Evolutionary conservation across 2,329 filamentous ascomycete genomes (phyloP), one percentile per base, ranked within the genome.

Genomic region (Aspergillus hortae): DNA sequence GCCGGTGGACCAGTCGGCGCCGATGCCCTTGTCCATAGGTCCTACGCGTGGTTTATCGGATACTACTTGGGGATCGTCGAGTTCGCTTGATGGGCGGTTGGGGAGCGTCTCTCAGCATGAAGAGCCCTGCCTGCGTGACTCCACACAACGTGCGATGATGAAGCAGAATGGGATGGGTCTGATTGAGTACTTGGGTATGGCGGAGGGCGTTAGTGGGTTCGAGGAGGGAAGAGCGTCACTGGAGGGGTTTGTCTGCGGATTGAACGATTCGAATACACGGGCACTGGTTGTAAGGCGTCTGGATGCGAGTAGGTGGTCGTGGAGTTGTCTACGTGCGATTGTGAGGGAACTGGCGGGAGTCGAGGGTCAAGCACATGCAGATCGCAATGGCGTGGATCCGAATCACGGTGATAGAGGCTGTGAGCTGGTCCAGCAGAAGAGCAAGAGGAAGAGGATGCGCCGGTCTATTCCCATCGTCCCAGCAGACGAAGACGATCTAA

Each of bases 201-300:
- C 2, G 14, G 14, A n/a, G 12, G 35, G 14, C 5, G n/a, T 6
- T n/a, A 5, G n/a, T 6, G 33, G 33, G 33, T 36, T 36, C 12
- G 4, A 14, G 6, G 35, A 38, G 11, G 14, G 35, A 2, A 38
- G 15, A 38, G 14, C 7, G 35, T 17, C 15, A 14, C 14, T 71
- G 6, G 55, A 61, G 42, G 54, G 56, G 2, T 72, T 74, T 51
- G 58, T 73, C 49, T 52, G 54, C 5, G 71, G 70, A 7, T 49
- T 71, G 17, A 53, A 55, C 6, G 59, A 65, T 49, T n/a, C 35
- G 4, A 32, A 33, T 14, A 43, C 59, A n/a, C 59, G 56, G 44
- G 43, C 35, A 10, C 11, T 40, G 4, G 15, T 70, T n/a, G 59
- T 64, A 44, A 49, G 54, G n/a, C 55, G 50, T 25, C 48, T 69